Conservation (phyloP, 306 rosid genomes). For the Fragaria nilgerrensis region DNA sequence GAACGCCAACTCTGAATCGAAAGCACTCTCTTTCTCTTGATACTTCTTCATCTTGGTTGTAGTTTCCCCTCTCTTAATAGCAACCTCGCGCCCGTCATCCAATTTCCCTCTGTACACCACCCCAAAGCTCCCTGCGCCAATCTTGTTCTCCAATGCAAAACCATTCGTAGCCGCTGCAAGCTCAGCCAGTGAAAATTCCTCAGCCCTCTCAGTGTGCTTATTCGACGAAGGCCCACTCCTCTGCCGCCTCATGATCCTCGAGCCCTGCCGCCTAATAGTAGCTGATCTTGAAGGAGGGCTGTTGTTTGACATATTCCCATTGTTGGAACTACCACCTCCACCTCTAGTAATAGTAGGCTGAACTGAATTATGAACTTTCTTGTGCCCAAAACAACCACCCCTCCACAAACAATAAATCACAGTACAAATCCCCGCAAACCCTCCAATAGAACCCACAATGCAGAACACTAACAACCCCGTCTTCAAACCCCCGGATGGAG, state of each 20-base stretch:
- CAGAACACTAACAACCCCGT: conserved; percentile 71
- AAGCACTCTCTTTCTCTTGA: conserved; percentile 89
- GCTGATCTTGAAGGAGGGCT: conserved; percentile 61
- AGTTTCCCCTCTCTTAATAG: conserved; percentile 71
- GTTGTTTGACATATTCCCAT: conserved; percentile 41
- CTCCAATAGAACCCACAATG: conserved; percentile 78
- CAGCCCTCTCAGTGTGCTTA: conserved; percentile 67
- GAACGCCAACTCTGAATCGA: conserved; percentile 85
- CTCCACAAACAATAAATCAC: conserved; percentile 66
- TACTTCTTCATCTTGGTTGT: conserved; percentile 50
- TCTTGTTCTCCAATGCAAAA: conserved; percentile 61
- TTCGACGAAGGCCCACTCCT: conserved; percentile 91
- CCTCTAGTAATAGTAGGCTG: conserved; percentile 85
- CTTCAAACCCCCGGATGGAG: conserved; percentile 42
- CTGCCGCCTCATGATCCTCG: conserved; percentile 81
- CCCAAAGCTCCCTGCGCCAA: conserved; percentile 93
- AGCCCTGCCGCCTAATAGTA: conserved; percentile 64
- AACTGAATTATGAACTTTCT: conserved; percentile 85
- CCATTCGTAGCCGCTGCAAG: conserved; percentile 62
- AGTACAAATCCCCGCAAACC: conserved; percentile 70
- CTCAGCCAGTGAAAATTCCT: conserved; percentile 70
- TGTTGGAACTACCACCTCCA: conserved; percentile 54
- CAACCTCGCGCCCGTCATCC: conserved; percentile 72
- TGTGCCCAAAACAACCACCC: conserved; percentile 79
- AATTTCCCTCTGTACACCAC: conserved; percentile 77